Evolutionary conservation across 495 filamentous ascomycete genomes (phyloP).

Genomic region (Cercophora sp.): DNA sequence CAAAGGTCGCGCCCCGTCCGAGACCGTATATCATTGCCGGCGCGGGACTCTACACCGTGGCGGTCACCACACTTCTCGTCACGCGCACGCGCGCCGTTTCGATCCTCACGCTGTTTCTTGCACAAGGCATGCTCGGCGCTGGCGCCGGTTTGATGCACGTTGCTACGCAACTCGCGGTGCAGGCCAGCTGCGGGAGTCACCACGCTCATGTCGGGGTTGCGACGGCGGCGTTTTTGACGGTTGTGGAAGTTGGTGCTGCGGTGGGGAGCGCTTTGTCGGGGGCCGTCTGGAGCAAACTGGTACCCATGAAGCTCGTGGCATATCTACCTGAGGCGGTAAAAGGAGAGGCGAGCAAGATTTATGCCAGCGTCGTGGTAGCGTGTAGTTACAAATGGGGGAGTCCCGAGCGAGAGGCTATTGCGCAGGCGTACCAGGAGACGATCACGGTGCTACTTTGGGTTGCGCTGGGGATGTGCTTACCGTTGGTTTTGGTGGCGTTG

Average conservation of each 20-base stretch:
- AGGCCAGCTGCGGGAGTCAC: constrained; percentile 42
- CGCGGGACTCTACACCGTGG: constrained; percentile 56
- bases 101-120: constrained; percentile 59
- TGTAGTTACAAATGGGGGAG: constrained; percentile 47
- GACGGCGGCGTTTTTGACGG: constrained; percentile 55
- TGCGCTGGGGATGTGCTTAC: constrained; percentile 41
- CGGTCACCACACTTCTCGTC: constrained; percentile 60
- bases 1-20: constrained; percentile 31
- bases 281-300: constrained; percentile 59
- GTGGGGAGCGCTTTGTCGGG: constrained; percentile 57
- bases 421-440: constrained; percentile 48
- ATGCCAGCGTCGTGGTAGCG: constrained; percentile 48
- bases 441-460: constrained; percentile 50
- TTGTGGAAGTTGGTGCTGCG: constrained; percentile 56
- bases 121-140: constrained; percentile 68
- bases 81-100: constrained; percentile 52
- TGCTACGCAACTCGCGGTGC: constrained; percentile 56
- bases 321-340: constrained; percentile 53
- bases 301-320: constrained; percentile 43
- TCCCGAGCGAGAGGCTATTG: constrained; percentile 48
- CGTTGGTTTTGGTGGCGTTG: constrained; percentile 39
- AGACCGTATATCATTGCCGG: constrained; percentile 43
- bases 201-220: constrained; percentile 60
- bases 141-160: constrained; percentile 55
- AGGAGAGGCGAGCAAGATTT: constrained; percentile 43